These are phyloP conservation scores for Aspergillus sclerotiicarbonarius DNA, from an alignment of 495 filamentous ascomycete genomes.

Conservation along the genomic window DNA sequence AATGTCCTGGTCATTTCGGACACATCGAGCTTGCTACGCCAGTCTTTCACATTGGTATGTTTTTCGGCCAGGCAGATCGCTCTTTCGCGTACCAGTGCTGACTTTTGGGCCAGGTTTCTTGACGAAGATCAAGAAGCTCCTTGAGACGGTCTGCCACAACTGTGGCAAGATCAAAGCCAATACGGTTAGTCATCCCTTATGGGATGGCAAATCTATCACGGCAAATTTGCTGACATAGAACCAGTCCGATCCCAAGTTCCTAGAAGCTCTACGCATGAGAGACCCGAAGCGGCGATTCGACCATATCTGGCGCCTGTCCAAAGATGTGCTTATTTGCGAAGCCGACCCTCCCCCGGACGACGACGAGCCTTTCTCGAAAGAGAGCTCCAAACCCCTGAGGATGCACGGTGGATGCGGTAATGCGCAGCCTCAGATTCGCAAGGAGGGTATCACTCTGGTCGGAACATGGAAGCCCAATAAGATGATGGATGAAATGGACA, in stretches of 20 bases:
- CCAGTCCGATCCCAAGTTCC: constrained; percentile 80
- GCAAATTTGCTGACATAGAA: constrained; percentile 62
- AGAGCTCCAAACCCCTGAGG: constrained; percentile 42
- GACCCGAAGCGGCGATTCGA: constrained; percentile 94
- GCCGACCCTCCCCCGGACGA: constrained; percentile 63
- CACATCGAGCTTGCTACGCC: constrained; percentile 95
- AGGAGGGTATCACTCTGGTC: constrained; percentile 77
- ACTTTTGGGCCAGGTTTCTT: constrained; percentile 68
- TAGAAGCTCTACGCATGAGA: constrained; percentile 73
- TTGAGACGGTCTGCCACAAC: constrained; percentile 97
- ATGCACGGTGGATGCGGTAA: constrained; percentile 94
- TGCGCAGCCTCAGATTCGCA: constrained; percentile 78
- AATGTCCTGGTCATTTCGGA: constrained; percentile 96
- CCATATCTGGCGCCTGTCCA: constrained; percentile 82
- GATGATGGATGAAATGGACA: constrained; percentile 61
- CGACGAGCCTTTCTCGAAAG: constrained; percentile 57
- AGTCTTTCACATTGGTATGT: constrained; percentile 80
- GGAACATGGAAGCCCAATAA: constrained; percentile 79
- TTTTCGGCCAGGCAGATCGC: neutral
- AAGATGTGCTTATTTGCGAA: constrained; percentile 79
- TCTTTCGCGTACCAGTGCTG: constrained; percentile 19
- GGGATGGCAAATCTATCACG: constrained; percentile 50
- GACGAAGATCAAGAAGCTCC: constrained; percentile 94
- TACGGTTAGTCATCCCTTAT: constrained; percentile 77
- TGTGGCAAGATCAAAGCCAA: constrained; percentile 94